phyloP scores from a whole-genome alignment of 2,329 filamentous ascomycete species.

The Huntiella omanensis region DNA sequence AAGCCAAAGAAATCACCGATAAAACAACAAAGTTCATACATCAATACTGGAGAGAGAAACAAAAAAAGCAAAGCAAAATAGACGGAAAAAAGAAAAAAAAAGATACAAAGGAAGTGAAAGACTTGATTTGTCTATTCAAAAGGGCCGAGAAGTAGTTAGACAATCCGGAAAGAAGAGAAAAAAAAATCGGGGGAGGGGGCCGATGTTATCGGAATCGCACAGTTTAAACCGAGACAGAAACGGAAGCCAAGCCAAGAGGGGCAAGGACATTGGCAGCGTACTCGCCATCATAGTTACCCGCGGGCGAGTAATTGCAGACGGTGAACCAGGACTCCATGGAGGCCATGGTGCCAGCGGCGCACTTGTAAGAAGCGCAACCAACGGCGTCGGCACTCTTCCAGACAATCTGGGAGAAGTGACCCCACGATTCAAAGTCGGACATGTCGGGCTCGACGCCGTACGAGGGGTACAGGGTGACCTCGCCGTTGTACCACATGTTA shows the following conservation, averaged over 20 bases:
- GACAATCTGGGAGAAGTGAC: conserved; percentile 29
- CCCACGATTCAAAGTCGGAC: conserved; percentile 44
- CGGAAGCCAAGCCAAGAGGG: conserved; percentile 17
- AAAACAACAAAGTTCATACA: neutral
- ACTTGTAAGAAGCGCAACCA: conserved; percentile 51
- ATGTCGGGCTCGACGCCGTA: conserved; percentile 45
- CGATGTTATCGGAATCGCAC: conserved; percentile 7
- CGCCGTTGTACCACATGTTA: conserved; percentile 77
- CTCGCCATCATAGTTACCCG: conserved; percentile 42
- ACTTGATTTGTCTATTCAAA: neutral
- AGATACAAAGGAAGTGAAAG: conserved; percentile 1
- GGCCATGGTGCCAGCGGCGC: conserved; percentile 27
- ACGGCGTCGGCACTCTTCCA: conserved; percentile 22
- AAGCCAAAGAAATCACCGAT: too few species aligned
- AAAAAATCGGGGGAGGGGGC: conserved; percentile 5
- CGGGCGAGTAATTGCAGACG: conserved; percentile 70
- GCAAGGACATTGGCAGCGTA: conserved; percentile 31
- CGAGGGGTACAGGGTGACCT: conserved; percentile 38
- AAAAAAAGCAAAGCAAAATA: conserved; percentile 2
- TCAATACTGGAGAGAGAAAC: neutral
- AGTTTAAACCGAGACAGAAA: conserved; percentile 17
- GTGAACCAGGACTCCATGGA: conserved; percentile 48
- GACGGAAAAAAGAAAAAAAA: neutral
- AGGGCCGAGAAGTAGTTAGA: neutral
- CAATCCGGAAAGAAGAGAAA: neutral